Percentiles rank a stretch among this genome's conserved stretches.
Evolutionary conservation across 768 basidiomycete species (phyloP).

Genomic region (Collybia mongolica): DNA sequence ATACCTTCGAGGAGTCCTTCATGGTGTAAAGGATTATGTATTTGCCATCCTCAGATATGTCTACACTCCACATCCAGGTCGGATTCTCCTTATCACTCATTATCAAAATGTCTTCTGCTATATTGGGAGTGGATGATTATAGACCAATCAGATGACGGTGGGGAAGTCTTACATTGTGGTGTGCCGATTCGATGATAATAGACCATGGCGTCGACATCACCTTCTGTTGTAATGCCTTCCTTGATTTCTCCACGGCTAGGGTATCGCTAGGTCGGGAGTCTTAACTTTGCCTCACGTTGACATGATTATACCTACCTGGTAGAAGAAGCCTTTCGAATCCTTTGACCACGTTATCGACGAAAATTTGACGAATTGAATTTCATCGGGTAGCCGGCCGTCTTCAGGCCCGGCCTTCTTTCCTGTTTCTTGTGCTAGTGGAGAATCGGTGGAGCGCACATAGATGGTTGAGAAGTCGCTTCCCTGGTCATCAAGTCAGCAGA

Average conservation of each 20-base stretch:
- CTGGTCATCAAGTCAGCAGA: slow-evolving; percentile 29
- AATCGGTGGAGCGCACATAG: slow-evolving; percentile 62
- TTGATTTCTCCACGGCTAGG: slow-evolving; percentile 46
- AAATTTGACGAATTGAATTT: slow-evolving; percentile 76
- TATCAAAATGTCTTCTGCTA: slow-evolving; percentile 70
- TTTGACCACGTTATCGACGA: slow-evolving; percentile 71
- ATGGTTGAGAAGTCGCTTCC: slow-evolving; percentile 74
- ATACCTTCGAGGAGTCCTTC: slow-evolving; percentile 65
- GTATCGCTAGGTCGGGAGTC: slow-evolving; percentile 41
- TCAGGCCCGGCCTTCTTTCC: slow-evolving; percentile 40
- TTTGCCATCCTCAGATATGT: slow-evolving; percentile 62
- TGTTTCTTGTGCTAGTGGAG: slow-evolving; percentile 47
- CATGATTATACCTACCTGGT: slow-evolving; percentile 49
- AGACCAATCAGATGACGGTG: slow-evolving; percentile 1
- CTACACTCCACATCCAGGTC: slow-evolving; percentile 60
- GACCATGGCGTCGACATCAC: slow-evolving; percentile 69
- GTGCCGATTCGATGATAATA: slow-evolving; percentile 78
- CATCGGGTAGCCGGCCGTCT: slow-evolving; percentile 57
- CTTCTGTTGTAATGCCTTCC: slow-evolving; percentile 57
- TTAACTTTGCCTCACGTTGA: slow-evolving; percentile 5
- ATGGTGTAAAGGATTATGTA: slow-evolving; percentile 55
- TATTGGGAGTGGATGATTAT: background rate
- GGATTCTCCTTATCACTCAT: slow-evolving; percentile 63
- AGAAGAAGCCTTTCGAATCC: slow-evolving; percentile 83
- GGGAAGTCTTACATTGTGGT: slow-evolving; percentile 49